These are phyloP conservation scores for Clonostachys chloroleuca DNA, from an alignment of 2,329 filamentous ascomycete genomes.

Conservation along the genomic window DNA sequence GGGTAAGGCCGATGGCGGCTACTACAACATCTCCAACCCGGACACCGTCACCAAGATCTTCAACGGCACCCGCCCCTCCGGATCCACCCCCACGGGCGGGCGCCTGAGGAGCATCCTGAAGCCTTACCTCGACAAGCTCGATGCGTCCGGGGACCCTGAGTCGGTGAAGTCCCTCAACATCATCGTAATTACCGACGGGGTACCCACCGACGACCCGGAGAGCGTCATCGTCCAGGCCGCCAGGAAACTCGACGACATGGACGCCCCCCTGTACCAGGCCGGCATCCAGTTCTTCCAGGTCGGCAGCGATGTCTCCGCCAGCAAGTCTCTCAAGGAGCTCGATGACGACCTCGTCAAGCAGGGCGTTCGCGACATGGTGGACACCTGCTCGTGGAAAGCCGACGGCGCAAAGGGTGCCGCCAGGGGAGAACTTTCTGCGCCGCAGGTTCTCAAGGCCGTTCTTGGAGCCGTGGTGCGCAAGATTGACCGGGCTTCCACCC, in stretches of 20 bases:
- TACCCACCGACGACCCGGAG: slow-evolving; percentile 75
- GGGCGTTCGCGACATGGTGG: slow-evolving; percentile 79
- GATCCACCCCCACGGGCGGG: slow-evolving; percentile 70
- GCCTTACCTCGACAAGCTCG: slow-evolving; percentile 56
- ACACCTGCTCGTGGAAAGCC: slow-evolving; percentile 74
- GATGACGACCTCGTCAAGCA: slow-evolving; percentile 64
- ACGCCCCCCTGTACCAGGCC: slow-evolving; percentile 74
- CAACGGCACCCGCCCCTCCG: slow-evolving; percentile 55
- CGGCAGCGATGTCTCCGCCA: slow-evolving; percentile 65
- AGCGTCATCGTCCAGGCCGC: slow-evolving; percentile 63
- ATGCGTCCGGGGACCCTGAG: slow-evolving; percentile 31
- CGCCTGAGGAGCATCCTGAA: slow-evolving; percentile 68
- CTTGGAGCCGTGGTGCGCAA: slow-evolving; percentile 67
- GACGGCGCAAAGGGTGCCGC: slow-evolving; percentile 15
- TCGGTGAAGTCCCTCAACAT: slow-evolving; percentile 77
- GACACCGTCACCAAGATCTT: slow-evolving; percentile 66
- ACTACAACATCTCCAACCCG: slow-evolving; percentile 58
- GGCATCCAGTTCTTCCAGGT: slow-evolving; percentile 97
- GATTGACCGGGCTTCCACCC: slow-evolving; percentile 18
- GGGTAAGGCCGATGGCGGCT: slow-evolving; percentile 43
- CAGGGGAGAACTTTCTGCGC: slow-evolving; percentile 47
- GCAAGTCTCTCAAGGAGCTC: slow-evolving; percentile 61
- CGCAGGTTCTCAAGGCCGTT: slow-evolving; percentile 76
- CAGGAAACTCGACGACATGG: slow-evolving; percentile 62
- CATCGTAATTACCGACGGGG: slow-evolving; percentile 90